phyloP scores from a whole-genome alignment of 2,329 filamentous ascomycete genomes.

The Pseudocercospora ulei region DNA sequence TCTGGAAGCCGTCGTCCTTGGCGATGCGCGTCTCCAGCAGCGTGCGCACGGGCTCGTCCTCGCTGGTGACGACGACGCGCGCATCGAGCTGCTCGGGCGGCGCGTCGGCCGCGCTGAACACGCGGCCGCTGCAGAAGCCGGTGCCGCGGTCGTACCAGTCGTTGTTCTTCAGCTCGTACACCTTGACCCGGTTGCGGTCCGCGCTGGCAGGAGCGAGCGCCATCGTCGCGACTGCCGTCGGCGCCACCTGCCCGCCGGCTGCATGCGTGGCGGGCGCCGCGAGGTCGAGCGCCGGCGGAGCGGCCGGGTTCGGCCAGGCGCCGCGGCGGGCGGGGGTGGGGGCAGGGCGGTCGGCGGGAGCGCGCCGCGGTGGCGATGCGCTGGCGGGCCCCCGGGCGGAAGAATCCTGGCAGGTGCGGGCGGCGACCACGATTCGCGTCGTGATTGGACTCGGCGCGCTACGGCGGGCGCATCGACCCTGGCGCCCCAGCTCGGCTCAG shows the following conservation, averaged over 20 bases:
- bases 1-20: slow-evolving; percentile 94
- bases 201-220: slow-evolving; percentile 36
- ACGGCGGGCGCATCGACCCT: too few species aligned
- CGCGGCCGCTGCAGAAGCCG: slow-evolving; percentile 78
- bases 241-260: slow-evolving; percentile 15
- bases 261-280: slow-evolving; percentile 20
- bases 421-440: too few species aligned
- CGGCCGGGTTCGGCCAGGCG: slow-evolving; percentile 1
- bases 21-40: slow-evolving; percentile 81
- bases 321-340: too few species aligned
- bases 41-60: slow-evolving; percentile 75
- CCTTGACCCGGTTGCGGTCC: slow-evolving; percentile 69
- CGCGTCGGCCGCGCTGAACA: slow-evolving; percentile 43
- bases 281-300: slow-evolving; percentile 15
- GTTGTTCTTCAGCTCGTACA: slow-evolving; percentile 96
- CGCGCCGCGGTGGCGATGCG: slow-evolving; percentile 7
- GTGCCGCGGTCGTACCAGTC: slow-evolving; percentile 99
- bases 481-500: too few species aligned
- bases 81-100: slow-evolving; percentile 59
- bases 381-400: neutral
- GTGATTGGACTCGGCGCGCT: too few species aligned
- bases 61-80: slow-evolving; percentile 80
- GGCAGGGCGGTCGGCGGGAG: slow-evolving; percentile 9
- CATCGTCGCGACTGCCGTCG: slow-evolving; percentile 24
- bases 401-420: too few species aligned